Conservation (phyloP, 345 rosid genomes). For the Nephelium lappaceum region DNA sequence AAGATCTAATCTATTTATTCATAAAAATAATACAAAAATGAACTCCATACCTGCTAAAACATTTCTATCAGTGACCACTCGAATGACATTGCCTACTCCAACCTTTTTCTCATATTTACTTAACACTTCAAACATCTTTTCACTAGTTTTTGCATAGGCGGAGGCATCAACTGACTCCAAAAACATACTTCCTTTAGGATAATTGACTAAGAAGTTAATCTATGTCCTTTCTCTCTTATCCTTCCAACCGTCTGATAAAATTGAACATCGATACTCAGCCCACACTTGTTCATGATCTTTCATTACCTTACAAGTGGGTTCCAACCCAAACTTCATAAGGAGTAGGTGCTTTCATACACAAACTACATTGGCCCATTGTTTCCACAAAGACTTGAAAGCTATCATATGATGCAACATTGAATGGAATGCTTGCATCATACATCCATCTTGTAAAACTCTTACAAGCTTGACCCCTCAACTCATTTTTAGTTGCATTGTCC, state of each 20-base stretch:
- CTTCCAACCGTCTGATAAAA: slow-evolving; percentile 33
- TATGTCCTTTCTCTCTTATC: slow-evolving; percentile 19
- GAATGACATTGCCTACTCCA: slow-evolving; percentile 13
- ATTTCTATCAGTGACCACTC: slow-evolving; percentile 5
- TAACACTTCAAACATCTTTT: slow-evolving; percentile 1
- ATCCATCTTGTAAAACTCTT: not conserved
- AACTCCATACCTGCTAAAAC: not conserved
- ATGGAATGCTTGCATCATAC: not conserved
- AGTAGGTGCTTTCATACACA: not conserved
- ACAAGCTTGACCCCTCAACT: not conserved
- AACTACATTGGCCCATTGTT: not conserved
- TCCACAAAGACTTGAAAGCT: not conserved
- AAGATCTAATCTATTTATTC: no score
- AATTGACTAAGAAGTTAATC: slow-evolving; percentile 17
- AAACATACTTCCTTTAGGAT: not conserved
- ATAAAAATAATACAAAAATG: no score
- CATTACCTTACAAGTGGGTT: not conserved
- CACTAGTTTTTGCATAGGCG: not conserved
- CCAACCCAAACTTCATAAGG: not conserved
- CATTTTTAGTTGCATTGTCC: not conserved
- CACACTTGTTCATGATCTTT: slow-evolving; percentile 17
- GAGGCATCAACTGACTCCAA: slow-evolving; percentile 16
- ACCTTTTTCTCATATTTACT: not conserved
- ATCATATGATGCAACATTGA: not conserved
- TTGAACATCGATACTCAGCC: slow-evolving; percentile 30